phyloP scores from a whole-genome alignment of 352 stramenopile genomes.

The Globisporangium paddicum region DNA sequence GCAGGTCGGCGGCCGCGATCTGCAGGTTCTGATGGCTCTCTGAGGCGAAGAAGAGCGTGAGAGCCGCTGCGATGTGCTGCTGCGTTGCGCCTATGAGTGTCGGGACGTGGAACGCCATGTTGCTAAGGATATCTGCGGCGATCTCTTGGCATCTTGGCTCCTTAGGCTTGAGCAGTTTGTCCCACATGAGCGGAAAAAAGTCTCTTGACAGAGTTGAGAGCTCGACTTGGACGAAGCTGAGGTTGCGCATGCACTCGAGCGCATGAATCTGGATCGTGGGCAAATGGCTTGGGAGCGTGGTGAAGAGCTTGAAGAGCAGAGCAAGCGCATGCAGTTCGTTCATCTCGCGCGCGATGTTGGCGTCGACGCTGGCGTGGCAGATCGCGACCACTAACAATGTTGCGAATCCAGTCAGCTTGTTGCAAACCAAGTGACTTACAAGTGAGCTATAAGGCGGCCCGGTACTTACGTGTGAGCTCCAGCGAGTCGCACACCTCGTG shows the following conservation, averaged over 20 bases:
- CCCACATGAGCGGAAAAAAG: constrained; percentile 26
- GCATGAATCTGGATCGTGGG: constrained; percentile 16
- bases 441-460: no score
- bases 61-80: constrained; percentile 19
- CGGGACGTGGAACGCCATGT: constrained; percentile 23
- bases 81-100: constrained; percentile 17
- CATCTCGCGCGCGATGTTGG: constrained; percentile 36
- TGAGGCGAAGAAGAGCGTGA: constrained; percentile 33
- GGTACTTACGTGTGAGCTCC: constrained; percentile 44
- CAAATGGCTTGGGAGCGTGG: constrained; percentile 18
- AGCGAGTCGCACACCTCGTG: constrained; percentile 54
- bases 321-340: constrained; percentile 25
- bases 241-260: constrained; percentile 50
- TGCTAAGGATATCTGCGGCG: constrained; percentile 34
- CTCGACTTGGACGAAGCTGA: constrained; percentile 25
- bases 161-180: constrained; percentile 14
- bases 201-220: constrained; percentile 9
- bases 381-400: constrained; percentile 36
- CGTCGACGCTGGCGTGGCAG: constrained; percentile 56
- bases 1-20: constrained; percentile 47
- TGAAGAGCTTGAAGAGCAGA: constrained; percentile 27
- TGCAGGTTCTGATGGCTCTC: constrained; percentile 15
- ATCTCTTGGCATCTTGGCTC: constrained; percentile 22
- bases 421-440: no score
- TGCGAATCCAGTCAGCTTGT: neutral